These are phyloP conservation scores for Scedosporium aurantiacum DNA, from an alignment of 2,329 filamentous ascomycete species.

Conservation along the genomic window DNA sequence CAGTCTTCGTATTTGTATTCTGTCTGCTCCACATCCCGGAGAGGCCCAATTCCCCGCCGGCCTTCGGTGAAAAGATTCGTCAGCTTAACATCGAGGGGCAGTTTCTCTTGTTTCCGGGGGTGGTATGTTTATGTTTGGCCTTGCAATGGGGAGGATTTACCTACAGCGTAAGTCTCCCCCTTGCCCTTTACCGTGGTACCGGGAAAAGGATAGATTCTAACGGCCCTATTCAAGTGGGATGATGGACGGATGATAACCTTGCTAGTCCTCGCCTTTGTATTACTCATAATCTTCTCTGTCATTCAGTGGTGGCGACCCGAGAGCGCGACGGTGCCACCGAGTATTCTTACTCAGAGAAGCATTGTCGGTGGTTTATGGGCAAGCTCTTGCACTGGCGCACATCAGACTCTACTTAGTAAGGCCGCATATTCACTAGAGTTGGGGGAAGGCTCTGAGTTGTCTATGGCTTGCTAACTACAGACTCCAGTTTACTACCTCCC, in stretches of 20 bases:
- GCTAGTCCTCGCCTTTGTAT: slow-evolving; percentile 24
- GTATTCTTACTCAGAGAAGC: slow-evolving; percentile 28
- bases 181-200: background rate
- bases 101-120: slow-evolving; percentile 13
- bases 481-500: slow-evolving; percentile 31
- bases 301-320: slow-evolving; percentile 23
- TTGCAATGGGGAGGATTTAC: slow-evolving; percentile 35
- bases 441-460: too few species aligned
- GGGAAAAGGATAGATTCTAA: too few species aligned
- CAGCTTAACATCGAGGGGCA: slow-evolving; percentile 8
- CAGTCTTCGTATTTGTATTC: slow-evolving; percentile 16
- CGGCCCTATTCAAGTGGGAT: slow-evolving; percentile 22
- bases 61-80: background rate
- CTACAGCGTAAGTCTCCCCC: slow-evolving; percentile 15
- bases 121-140: slow-evolving; percentile 34
- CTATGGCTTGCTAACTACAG: too few species aligned
- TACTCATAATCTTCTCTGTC: slow-evolving; percentile 29
- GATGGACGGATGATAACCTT: slow-evolving; percentile 31
- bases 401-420: slow-evolving; percentile 2
- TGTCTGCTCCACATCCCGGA: slow-evolving; percentile 12
- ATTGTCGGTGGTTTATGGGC: slow-evolving; percentile 24
- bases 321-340: slow-evolving; percentile 28
- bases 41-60: background rate
- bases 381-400: slow-evolving; percentile 21
- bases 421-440: too few species aligned